phyloP scores from a whole-genome alignment of 225 moss, liverwort and hornwort genomes.

The Polytrichum formosum region DNA sequence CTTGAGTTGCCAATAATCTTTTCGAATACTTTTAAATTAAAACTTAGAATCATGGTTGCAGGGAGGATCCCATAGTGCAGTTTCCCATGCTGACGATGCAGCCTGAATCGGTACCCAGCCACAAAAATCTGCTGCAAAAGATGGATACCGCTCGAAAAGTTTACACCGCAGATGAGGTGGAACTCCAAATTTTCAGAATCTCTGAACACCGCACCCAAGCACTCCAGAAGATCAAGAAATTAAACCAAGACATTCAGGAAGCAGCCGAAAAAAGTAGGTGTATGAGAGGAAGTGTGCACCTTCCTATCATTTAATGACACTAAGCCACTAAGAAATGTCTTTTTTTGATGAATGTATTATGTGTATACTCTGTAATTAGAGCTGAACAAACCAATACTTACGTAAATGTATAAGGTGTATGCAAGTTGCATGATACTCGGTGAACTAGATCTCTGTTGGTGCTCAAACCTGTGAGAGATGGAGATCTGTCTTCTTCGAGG shows the following conservation, averaged over 20 bases:
- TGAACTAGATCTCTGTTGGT: too few relatives aligned
- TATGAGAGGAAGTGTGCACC: too few relatives aligned
- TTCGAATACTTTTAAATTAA: too few relatives aligned
- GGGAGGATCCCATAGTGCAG: constrained; percentile 39
- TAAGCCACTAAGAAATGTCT: too few relatives aligned
- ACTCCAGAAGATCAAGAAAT: background rate
- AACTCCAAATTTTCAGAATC: background rate
- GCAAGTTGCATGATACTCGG: too few relatives aligned
- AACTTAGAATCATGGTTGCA: background rate
- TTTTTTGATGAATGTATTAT: too few relatives aligned
- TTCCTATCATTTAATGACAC: too few relatives aligned
- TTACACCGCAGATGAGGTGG: background rate
- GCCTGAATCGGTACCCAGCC: background rate
- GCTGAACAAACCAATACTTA: too few relatives aligned
- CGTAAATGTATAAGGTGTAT: too few relatives aligned
- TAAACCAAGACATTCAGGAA: background rate
- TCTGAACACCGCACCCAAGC: background rate
- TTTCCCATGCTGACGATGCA: constrained; percentile 14
- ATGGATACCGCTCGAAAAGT: background rate
- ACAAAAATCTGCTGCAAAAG: background rate
- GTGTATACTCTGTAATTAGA: too few relatives aligned
- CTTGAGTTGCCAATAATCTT: background rate
- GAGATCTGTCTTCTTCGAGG: too few relatives aligned
- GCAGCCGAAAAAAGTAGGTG: background rate
- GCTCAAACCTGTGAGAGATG: too few relatives aligned